Evolutionary conservation across 139 green algal genomes (phyloP).

Genomic region (Chlorella sp.): DNA sequence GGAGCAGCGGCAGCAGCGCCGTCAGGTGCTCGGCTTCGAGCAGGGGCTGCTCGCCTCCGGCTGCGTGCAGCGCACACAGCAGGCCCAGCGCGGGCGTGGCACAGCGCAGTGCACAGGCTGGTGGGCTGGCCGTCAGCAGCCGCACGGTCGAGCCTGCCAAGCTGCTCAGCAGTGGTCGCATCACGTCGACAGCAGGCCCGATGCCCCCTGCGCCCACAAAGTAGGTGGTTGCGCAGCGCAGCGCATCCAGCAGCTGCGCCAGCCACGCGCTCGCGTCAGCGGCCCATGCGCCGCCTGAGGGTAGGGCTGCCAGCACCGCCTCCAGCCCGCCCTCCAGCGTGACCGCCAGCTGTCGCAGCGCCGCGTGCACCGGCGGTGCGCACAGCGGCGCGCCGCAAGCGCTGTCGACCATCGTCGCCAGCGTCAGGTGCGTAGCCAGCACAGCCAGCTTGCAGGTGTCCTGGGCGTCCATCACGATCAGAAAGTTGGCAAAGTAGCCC

Average conservation of each 20-base stretch:
- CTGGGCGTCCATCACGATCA: neutral
- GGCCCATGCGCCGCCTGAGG: neutral
- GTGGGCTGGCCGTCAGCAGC: neutral
- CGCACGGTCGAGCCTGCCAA: neutral
- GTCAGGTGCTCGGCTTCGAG: neutral
- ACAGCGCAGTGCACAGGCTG: neutral
- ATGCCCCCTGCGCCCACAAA: neutral
- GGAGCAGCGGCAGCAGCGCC: neutral
- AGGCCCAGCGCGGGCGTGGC: neutral
- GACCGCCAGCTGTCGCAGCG: neutral
- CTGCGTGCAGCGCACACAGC: neutral
- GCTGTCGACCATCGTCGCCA: slow-evolving; percentile 11
- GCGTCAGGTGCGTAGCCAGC: slow-evolving; percentile 13
- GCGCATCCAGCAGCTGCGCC: slow-evolving; percentile 18
- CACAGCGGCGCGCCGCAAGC: neutral
- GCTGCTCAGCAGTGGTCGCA: neutral
- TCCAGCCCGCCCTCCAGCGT: neutral
- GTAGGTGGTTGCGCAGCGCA: slow-evolving; percentile 12
- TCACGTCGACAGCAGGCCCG: neutral
- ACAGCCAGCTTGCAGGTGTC: slow-evolving; percentile 23
- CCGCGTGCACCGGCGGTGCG: neutral
- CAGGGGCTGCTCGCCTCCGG: neutral
- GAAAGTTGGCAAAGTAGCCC: slow-evolving; percentile 23
- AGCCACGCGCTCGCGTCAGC: neutral
- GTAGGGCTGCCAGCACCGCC: neutral